phyloP scores from a whole-genome alignment of 2,329 filamentous ascomycete genomes.

The Aspergillus sclerotialis region DNA sequence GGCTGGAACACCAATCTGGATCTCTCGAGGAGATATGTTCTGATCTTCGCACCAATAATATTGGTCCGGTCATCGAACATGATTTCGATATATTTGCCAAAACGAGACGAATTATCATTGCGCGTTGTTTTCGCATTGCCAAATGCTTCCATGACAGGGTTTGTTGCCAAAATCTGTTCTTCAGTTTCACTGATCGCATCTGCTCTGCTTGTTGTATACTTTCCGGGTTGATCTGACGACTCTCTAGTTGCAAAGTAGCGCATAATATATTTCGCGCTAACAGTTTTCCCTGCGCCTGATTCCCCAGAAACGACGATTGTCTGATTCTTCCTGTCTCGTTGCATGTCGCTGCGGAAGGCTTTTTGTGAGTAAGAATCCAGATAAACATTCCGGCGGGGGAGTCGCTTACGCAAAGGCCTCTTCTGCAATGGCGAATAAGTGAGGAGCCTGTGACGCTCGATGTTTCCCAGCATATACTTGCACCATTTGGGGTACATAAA shows the following conservation, averaged over 20 bases:
- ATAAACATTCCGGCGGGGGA: no score
- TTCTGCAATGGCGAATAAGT: constrained; percentile 97
- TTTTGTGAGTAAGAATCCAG: constrained; percentile 34
- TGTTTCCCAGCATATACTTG: constrained; percentile 98
- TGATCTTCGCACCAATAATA: constrained; percentile 95
- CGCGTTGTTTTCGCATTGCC: constrained; percentile 99
- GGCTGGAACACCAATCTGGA: constrained; percentile 96
- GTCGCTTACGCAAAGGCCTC: constrained; percentile 83
- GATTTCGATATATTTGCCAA: constrained; percentile 99
- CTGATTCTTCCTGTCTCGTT: constrained; percentile 92
- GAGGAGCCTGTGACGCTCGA: constrained; percentile 89
- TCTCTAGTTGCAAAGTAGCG: constrained; percentile 98
- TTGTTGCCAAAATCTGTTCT: constrained; percentile 95
- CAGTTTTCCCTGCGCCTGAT: constrained; percentile 96
- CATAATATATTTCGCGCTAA: constrained; percentile 99
- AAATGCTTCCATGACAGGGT: constrained; percentile 99
- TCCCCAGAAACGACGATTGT: constrained; percentile 99
- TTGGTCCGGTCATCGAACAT: constrained; percentile 95
- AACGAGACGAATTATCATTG: constrained; percentile 98
- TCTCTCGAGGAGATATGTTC: constrained; percentile 90
- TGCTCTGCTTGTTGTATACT: constrained; percentile 63
- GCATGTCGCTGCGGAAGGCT: constrained; percentile 66
- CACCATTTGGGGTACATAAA: constrained; percentile 99
- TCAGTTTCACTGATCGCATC: constrained; percentile 95
- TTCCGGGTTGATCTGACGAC: constrained; percentile 77